phyloP scores from a whole-genome alignment of 108 stramenopile genomes.

The Nitzschia sp. region DNA sequence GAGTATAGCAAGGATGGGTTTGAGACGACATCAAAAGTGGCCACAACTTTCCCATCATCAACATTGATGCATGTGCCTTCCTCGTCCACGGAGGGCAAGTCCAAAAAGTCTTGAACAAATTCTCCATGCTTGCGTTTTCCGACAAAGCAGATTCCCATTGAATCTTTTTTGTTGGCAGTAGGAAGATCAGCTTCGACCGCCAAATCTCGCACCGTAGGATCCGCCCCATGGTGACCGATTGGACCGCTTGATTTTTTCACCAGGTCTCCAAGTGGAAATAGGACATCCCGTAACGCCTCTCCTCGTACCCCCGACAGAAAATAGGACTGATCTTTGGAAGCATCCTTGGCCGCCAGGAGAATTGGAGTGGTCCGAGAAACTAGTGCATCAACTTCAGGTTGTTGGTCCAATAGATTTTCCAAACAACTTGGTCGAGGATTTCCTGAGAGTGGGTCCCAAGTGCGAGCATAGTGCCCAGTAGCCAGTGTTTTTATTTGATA shows the following conservation, averaged over 20 bases:
- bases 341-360: slow-evolving; percentile 75
- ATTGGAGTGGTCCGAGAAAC: slow-evolving; percentile 39
- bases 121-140: slow-evolving; percentile 82
- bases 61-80: slow-evolving; percentile 70
- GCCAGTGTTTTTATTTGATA: slow-evolving; percentile 65
- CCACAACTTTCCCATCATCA: slow-evolving; percentile 63
- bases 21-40: slow-evolving; percentile 30
- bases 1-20: slow-evolving; percentile 44
- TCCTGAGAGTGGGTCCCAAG: slow-evolving; percentile 56
- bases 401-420: slow-evolving; percentile 20
- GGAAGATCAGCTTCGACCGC: slow-evolving; percentile 71
- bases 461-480: slow-evolving; percentile 90
- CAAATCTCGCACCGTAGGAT: slow-evolving; percentile 71
- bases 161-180: slow-evolving; percentile 84
- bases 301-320: slow-evolving; percentile 81
- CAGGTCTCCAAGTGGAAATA: slow-evolving; percentile 88
- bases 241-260: slow-evolving; percentile 39
- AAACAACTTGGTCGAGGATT: slow-evolving; percentile 14
- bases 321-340: slow-evolving; percentile 92
- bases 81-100: not conserved
- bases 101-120: slow-evolving; percentile 84
- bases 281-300: slow-evolving; percentile 64
- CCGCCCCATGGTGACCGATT: not conserved
- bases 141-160: slow-evolving; percentile 95
- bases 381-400: slow-evolving; percentile 19